phyloP scores from a whole-genome alignment of 192 early-diverging fungal species.

The Coemansia sp. region DNA sequence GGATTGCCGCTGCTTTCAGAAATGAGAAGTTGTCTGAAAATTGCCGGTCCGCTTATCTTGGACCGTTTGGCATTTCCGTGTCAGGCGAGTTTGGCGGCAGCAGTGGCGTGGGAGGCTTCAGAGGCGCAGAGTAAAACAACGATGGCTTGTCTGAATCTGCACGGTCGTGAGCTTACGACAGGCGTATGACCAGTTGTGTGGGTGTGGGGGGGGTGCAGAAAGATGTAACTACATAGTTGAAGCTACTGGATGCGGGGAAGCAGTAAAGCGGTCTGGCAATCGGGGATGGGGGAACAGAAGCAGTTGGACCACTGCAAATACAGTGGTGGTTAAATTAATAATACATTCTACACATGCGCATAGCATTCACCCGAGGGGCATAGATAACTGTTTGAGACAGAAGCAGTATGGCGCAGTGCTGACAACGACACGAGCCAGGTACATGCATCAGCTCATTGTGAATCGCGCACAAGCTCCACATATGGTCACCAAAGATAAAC shows the following conservation, averaged over 20 bases:
- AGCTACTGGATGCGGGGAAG: slow-evolving; percentile 1
- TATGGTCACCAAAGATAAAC: neutral
- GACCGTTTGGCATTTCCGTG: neutral
- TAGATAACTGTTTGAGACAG: neutral
- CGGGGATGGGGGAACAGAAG: neutral
- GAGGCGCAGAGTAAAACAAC: neutral
- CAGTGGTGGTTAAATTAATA: slow-evolving; percentile 10
- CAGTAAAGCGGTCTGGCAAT: slow-evolving; percentile 2
- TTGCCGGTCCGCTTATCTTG: neutral
- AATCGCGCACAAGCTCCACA: neutral
- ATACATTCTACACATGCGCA: neutral
- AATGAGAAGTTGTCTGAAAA: slow-evolving; percentile 8
- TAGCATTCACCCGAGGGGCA: neutral
- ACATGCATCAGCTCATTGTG: slow-evolving; percentile 8
- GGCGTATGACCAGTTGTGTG: neutral
- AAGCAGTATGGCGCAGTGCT: slow-evolving; percentile 2
- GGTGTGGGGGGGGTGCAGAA: neutral
- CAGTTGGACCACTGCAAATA: neutral
- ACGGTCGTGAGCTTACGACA: neutral
- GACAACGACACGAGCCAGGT: neutral
- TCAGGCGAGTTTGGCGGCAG: neutral
- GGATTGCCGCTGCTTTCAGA: slow-evolving; percentile 10
- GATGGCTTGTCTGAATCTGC: neutral
- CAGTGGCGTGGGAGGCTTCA: neutral
- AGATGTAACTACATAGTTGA: neutral